phyloP scores from a whole-genome alignment of 2,329 filamentous ascomycete species.

The Talaromyces sp. region DNA sequence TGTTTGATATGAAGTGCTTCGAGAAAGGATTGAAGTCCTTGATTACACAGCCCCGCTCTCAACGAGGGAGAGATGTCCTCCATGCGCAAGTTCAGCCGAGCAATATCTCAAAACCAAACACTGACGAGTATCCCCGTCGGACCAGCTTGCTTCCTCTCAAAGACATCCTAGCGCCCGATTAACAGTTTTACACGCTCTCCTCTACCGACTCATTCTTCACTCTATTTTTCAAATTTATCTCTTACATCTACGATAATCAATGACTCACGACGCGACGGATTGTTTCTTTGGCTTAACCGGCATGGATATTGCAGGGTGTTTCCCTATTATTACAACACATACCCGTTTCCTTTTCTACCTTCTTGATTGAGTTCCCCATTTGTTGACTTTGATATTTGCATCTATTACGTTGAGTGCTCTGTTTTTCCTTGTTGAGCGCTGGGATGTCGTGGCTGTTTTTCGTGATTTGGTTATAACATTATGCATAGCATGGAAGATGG shows the following conservation, averaged over 20 bases:
- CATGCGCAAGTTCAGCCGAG: slow-evolving; percentile 18
- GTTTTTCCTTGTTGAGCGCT: not conserved
- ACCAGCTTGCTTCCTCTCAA: slow-evolving; percentile 15
- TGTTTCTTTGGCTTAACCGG: not conserved
- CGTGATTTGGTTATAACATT: not conserved
- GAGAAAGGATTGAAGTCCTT: slow-evolving; percentile 23
- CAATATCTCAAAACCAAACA: slow-evolving; percentile 6
- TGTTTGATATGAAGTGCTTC: slow-evolving; percentile 22
- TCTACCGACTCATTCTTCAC: not conserved
- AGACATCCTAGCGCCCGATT: slow-evolving; percentile 15
- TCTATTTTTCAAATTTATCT: not conserved
- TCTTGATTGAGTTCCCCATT: not conserved
- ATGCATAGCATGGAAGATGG: slow-evolving; percentile 6
- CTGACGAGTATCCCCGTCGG: slow-evolving; percentile 12
- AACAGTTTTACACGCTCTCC: not conserved
- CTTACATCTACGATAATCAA: slow-evolving; percentile 5
- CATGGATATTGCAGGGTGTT: not conserved
- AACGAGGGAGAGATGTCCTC: slow-evolving; percentile 18
- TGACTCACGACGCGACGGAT: slow-evolving; percentile 18
- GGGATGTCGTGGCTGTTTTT: not conserved
- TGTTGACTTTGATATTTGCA: not conserved
- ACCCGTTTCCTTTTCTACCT: not conserved
- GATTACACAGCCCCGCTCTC: slow-evolving; percentile 10
- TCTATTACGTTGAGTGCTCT: not conserved
- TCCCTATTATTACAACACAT: not conserved